Evolutionary conservation across 352 stramenopile species (phyloP), one percentile per base, ranked within the genome.

Genomic region (Phytophthora pinifolia): DNA sequence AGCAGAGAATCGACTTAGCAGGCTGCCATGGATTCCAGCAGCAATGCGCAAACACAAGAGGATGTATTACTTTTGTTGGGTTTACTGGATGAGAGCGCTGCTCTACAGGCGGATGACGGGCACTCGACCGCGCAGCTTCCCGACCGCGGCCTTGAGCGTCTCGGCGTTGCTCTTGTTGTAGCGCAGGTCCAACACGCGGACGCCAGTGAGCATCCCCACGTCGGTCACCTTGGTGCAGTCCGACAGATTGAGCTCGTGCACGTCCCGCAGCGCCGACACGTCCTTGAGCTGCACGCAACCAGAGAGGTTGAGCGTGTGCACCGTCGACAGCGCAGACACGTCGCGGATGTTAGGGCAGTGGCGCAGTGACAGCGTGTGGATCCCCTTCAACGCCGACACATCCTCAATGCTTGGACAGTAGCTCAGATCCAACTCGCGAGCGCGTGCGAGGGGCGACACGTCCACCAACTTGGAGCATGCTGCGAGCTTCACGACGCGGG

Each of bases 351-450:
- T 69, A 5, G 61, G 67, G 56, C 75, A 85, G 49, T 88, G 76
- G 47, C 79, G 79, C 34, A 89, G 65, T 25, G 70, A 84, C 37
- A 92, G 65, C 25, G 68, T 79, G 51, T 86, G 79, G 34, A 89
- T 73, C 1, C 52, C 37, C 7, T 48, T 37, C 46, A 89, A 63
- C 4, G 63, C 60, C 4, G 65, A 75, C 12, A 92, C 74, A 27
- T 86, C 67, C 20, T 73, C 20, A 31, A 92, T 37, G 15, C 63
- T 42, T 18, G 79, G 70, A 39, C 82, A 88, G 55, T 87, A 88
- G 59, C 76, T 88, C 49, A 88, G 43, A 44, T 88, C 81, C 31
- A 91, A 42, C 27, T 75, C 74, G 20, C 74, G 65, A 46, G 76
- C 76, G n/a, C 27, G 42, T n/a, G 54, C 65, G 25, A 89, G 66